These are phyloP conservation scores for Suhomyces prunicola DNA, from an alignment of 805 yeast species.

Conservation along the genomic window DNA sequence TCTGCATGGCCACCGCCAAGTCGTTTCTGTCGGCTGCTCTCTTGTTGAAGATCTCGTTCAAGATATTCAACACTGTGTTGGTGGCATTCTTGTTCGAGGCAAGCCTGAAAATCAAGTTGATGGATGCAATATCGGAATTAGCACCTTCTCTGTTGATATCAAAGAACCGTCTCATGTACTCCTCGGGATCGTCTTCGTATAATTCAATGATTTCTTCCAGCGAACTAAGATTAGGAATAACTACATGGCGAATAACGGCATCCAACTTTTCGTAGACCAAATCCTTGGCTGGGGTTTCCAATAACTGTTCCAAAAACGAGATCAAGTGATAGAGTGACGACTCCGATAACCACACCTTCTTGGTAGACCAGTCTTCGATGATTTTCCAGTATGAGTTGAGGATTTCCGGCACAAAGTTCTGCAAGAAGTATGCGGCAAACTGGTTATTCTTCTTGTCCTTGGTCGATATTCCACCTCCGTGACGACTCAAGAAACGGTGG, in stretches of 20 bases:
- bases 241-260: constrained; percentile 38
- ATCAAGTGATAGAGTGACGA: constrained; percentile 41
- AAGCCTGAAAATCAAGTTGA: constrained; percentile 43
- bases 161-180: constrained; percentile 41
- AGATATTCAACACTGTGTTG: constrained; percentile 25
- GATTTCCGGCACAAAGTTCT: constrained; percentile 41
- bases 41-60: constrained; percentile 34
- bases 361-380: constrained; percentile 40
- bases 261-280: constrained; percentile 38
- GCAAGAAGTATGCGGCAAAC: constrained; percentile 32
- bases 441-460: constrained; percentile 22
- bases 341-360: constrained; percentile 39
- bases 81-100: constrained; percentile 34
- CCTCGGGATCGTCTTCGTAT: constrained; percentile 46
- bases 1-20: constrained; percentile 29
- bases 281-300: constrained; percentile 38
- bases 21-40: constrained; percentile 28
- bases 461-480: constrained; percentile 42
- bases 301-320: constrained; percentile 40
- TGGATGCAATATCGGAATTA: constrained; percentile 50
- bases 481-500: constrained; percentile 39
- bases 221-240: constrained; percentile 41
- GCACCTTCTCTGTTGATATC: constrained; percentile 47
- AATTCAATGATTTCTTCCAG: constrained; percentile 37
- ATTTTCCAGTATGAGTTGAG: constrained; percentile 41